Percentiles rank a stretch among this genome's conserved stretches.
These are phyloP conservation scores for Psidium guajava DNA, from an alignment of 345 rosid species.

Conservation along the genomic window DNA sequence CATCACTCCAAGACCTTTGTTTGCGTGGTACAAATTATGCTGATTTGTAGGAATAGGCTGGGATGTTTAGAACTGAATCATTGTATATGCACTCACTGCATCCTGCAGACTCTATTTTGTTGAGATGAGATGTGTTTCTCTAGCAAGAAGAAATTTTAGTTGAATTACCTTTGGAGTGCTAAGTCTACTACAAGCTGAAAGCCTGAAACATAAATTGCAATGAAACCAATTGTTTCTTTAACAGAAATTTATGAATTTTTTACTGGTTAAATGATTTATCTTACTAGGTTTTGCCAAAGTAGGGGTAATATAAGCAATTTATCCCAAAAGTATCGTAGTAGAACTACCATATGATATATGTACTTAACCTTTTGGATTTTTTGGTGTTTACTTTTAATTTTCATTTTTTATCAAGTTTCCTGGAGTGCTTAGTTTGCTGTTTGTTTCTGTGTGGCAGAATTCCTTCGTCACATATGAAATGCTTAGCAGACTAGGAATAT, in stretches of 20 bases:
- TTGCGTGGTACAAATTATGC: not conserved
- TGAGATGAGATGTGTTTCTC: not conserved
- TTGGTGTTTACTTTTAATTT: not conserved
- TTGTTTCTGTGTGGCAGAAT: constrained; percentile 41
- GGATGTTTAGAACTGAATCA: not conserved
- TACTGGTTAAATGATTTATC: not conserved
- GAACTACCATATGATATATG: not conserved
- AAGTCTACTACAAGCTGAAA: not conserved
- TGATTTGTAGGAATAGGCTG: not conserved
- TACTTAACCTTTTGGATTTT: not conserved
- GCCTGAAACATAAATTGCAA: not conserved
- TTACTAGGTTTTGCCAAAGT: not conserved
- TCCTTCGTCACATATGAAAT: constrained; percentile 68
- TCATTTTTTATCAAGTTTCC: not conserved
- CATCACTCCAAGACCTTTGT: not conserved
- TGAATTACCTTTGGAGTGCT: not conserved
- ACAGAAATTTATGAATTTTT: not conserved
- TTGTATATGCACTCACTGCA: not conserved
- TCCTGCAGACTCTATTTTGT: not conserved
- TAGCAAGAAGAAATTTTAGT: not conserved
- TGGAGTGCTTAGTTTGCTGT: not conserved
- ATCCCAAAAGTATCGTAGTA: not conserved
- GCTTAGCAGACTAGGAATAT: constrained; percentile 81
- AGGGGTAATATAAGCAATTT: not conserved
- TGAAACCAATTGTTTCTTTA: not conserved